Percentiles rank a stretch among this genome's conserved stretches.
Evolutionary conservation across 148 eudicot species (phyloP).

Genomic region (Persicaria maculosa): DNA sequence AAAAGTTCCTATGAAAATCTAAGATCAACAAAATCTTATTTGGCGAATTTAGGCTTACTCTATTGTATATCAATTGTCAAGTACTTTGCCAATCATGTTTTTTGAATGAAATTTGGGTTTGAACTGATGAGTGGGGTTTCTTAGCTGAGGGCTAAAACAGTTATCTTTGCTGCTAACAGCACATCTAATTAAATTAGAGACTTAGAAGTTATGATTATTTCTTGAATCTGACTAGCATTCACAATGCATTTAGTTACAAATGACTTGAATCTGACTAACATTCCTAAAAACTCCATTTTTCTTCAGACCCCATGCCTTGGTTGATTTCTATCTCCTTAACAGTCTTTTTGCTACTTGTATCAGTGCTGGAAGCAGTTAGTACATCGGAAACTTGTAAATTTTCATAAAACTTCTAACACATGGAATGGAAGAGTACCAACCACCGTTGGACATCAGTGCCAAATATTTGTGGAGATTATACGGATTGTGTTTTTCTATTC

Average conservation of each 20-base stretch:
- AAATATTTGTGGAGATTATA: not conserved
- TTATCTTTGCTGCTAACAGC: not conserved
- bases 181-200: not conserved
- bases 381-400: conserved; percentile 2
- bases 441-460: not conserved
- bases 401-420: not conserved
- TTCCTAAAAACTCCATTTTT: not conserved
- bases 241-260: not conserved
- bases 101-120: not conserved
- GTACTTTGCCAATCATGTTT: not conserved
- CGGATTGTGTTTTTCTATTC: not conserved
- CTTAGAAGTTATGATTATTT: not conserved
- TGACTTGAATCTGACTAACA: not conserved
- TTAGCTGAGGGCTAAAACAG: not conserved
- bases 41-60: conserved; percentile 3
- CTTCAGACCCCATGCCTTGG: not conserved
- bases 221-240: not conserved
- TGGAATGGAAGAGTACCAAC: not conserved
- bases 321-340: not conserved
- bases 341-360: not conserved
- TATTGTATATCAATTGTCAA: conserved; percentile 5
- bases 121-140: not conserved
- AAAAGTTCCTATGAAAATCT: not conserved
- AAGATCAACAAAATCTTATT: not conserved
- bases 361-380: not conserved